phyloP scores from a whole-genome alignment of 2,329 filamentous ascomycete species.

The Huntiella savannae region DNA sequence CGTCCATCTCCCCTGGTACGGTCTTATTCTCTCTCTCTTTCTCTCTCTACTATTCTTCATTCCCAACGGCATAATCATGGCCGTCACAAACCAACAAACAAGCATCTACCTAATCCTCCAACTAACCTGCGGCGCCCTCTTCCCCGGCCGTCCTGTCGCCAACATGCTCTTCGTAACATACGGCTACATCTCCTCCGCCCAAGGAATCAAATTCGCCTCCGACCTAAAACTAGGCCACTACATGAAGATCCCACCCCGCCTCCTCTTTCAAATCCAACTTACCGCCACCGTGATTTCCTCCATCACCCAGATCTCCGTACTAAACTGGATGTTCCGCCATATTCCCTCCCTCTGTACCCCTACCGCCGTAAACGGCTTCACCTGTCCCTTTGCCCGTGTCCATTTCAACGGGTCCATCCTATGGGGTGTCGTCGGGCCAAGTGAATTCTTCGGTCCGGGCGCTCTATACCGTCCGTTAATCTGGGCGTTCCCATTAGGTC shows the following conservation, averaged over 20 bases:
- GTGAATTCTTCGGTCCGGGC: constrained; percentile 59
- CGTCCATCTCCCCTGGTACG: constrained; percentile 72
- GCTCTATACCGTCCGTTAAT: constrained; percentile 60
- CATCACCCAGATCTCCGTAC: constrained; percentile 61
- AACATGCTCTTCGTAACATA: constrained; percentile 93
- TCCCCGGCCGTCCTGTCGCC: constrained; percentile 68
- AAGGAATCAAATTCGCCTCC: constrained; percentile 75
- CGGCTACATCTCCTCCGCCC: constrained; percentile 72
- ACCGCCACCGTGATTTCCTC: constrained; percentile 58
- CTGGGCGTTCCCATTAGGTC: constrained; percentile 66
- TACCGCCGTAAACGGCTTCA: constrained; percentile 69
- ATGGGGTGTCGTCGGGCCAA: constrained; percentile 73
- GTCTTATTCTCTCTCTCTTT: constrained; percentile 55
- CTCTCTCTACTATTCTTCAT: constrained; percentile 73
- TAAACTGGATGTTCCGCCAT: constrained; percentile 79
- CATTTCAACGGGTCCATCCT: constrained; percentile 83
- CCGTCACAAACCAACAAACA: constrained; percentile 76
- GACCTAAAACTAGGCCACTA: constrained; percentile 78
- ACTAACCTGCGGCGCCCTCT: constrained; percentile 62
- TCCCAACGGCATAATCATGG: constrained; percentile 83
- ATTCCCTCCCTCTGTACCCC: constrained; percentile 62
- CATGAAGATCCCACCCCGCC: constrained; percentile 71
- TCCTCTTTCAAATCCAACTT: constrained; percentile 61
- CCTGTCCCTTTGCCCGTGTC: constrained; percentile 68
- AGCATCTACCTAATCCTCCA: constrained; percentile 77